phyloP scores from a whole-genome alignment of 2,329 filamentous ascomycete genomes.

The Whalleya microplaca region DNA sequence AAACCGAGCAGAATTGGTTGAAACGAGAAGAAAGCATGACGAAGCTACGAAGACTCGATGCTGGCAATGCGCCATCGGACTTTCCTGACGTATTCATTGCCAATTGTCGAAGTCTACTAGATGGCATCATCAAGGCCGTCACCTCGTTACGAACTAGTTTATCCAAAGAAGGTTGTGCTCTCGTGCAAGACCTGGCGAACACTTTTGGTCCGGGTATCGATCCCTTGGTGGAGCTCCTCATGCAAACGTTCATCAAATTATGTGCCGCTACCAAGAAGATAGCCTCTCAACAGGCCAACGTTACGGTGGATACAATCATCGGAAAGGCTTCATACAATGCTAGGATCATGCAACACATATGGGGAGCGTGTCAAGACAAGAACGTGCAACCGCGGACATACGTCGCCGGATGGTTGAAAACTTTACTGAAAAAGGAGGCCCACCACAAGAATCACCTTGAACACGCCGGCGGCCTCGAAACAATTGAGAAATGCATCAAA shows the following conservation, averaged over 20 bases:
- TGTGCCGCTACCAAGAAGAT: constrained; percentile 93
- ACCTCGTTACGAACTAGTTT: constrained; percentile 87
- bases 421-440: constrained; percentile 75
- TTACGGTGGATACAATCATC: constrained; percentile 80
- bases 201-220: constrained; percentile 80
- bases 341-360: constrained; percentile 85
- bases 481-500: constrained; percentile 85
- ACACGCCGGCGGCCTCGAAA: constrained; percentile 79
- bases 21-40: constrained; percentile 80
- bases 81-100: constrained; percentile 72
- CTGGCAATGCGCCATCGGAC: constrained; percentile 81
- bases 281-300: constrained; percentile 79
- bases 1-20: constrained; percentile 90
- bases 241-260: constrained; percentile 89
- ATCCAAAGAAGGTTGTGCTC: constrained; percentile 80
- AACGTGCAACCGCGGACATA: constrained; percentile 85
- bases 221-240: constrained; percentile 84
- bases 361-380: constrained; percentile 84
- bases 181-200: constrained; percentile 83
- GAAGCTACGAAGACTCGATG: constrained; percentile 76
- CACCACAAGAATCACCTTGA: constrained; percentile 83
- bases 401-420: constrained; percentile 82
- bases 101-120: constrained; percentile 74
- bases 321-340: constrained; percentile 77
- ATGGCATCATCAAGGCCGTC: constrained; percentile 85